A percentile compares a stretch with the other conserved stretches of the same genome.
Evolutionary conservation across 129 eudicot species (phyloP).

Genomic region (Flaveria trinervia): DNA sequence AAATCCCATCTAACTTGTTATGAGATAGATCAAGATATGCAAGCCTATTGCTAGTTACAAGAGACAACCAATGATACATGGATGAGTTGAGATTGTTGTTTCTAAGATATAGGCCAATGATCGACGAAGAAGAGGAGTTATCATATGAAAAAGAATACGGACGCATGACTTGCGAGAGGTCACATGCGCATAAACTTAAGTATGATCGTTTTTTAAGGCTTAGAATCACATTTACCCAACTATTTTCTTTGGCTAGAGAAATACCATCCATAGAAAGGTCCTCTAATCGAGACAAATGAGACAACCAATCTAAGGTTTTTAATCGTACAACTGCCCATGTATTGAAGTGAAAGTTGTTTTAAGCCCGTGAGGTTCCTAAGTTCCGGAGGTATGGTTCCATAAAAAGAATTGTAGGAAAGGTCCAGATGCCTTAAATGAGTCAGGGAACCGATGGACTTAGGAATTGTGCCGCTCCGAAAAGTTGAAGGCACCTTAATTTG

Average conservation of each 20-base stretch:
- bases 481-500: constrained; percentile 1
- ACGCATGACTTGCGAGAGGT: constrained; percentile 15
- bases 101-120: neutral
- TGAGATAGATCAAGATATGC: neutral
- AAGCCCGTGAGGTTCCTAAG: constrained; percentile 36
- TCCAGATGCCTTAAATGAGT: neutral
- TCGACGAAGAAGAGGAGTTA: constrained; percentile 21
- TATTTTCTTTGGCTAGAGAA: constrained; percentile 15
- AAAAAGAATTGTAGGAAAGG: constrained; percentile 5
- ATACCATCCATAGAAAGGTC: constrained; percentile 8
- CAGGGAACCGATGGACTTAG: constrained; percentile 12
- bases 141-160: constrained; percentile 17
- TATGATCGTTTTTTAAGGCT: constrained; percentile 8
- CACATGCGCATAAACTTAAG: constrained; percentile 15
- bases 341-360: neutral
- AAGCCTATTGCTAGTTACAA: constrained; percentile 13
- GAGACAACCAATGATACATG: constrained; percentile 22
- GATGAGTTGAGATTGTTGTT: constrained; percentile 24
- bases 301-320: constrained; percentile 27
- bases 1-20: constrained; percentile 23
- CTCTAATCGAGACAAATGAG: constrained; percentile 10
- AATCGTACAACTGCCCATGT: neutral
- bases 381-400: constrained; percentile 24
- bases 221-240: constrained; percentile 22
- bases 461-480: neutral